Percentiles rank a stretch among this genome's conserved stretches.
phyloP scores from a whole-genome alignment of 2,329 filamentous ascomycete species.

The Trichophyton benhamiae region DNA sequence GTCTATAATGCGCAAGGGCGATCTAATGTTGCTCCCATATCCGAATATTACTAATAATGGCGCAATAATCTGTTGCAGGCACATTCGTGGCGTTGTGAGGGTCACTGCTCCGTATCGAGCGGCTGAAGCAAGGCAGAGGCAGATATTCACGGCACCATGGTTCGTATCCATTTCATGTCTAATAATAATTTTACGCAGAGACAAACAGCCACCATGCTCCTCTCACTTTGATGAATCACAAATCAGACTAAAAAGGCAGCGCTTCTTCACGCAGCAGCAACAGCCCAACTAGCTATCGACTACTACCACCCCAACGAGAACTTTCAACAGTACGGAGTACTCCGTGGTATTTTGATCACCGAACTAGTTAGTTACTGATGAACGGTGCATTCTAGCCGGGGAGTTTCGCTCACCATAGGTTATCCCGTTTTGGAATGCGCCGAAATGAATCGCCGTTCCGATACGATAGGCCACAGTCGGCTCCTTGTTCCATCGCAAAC shows the following conservation, averaged over 20 bases:
- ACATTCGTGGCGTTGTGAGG: not conserved
- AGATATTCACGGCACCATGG: not conserved
- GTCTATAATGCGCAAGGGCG: not conserved
- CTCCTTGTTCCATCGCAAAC: conserved; percentile 2
- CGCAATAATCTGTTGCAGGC: not conserved
- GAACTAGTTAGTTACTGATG: no score
- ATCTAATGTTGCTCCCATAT: not conserved
- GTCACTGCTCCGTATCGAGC: not conserved
- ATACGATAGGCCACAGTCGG: not conserved
- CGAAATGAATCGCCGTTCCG: conserved; percentile 3
- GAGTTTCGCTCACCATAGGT: not conserved
- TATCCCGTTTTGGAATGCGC: not conserved
- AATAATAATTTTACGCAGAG: not conserved
- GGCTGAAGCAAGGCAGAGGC: conserved; percentile 1
- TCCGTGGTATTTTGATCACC: not conserved
- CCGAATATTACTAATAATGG: conserved; percentile 1
- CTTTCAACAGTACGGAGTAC: not conserved
- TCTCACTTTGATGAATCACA: not conserved
- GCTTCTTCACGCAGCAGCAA: not conserved
- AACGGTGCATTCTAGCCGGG: not conserved
- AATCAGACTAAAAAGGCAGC: not conserved
- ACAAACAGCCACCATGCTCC: not conserved
- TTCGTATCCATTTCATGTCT: not conserved
- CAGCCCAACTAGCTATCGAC: not conserved
- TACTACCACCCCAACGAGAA: not conserved